phyloP scores from a whole-genome alignment of 305 asterid species.

The Caryopteris hybrid region DNA sequence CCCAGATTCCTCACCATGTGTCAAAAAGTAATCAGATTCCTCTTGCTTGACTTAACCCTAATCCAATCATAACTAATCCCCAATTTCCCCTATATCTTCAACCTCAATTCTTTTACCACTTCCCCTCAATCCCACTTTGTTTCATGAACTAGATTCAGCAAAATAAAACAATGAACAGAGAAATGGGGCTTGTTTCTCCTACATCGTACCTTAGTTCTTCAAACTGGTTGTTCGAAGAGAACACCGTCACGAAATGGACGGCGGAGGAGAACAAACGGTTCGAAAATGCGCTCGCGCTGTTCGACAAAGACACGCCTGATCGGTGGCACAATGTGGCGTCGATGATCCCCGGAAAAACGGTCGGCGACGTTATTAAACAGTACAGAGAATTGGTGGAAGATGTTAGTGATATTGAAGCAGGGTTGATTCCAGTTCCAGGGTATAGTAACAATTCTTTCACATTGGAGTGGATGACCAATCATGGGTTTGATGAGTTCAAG shows the following conservation, averaged over 20 bases:
- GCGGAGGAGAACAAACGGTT: conserved; percentile 78
- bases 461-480: conserved; percentile 52
- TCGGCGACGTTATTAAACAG: conserved; percentile 65
- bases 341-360: conserved; percentile 80
- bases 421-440: conserved; percentile 73
- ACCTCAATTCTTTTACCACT: not conserved
- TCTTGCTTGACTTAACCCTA: conserved; percentile 27
- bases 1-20: conserved; percentile 59
- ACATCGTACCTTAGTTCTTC: conserved; percentile 32
- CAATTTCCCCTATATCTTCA: not conserved
- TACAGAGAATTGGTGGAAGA: conserved; percentile 73
- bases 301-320: conserved; percentile 82
- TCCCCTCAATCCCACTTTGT: too few species aligned
- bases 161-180: conserved; percentile 46
- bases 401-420: conserved; percentile 78
- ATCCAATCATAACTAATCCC: conserved; percentile 13
- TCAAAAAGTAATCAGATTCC: conserved; percentile 57
- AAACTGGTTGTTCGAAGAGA: conserved; percentile 56
- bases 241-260: conserved; percentile 54
- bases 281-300: conserved; percentile 79
- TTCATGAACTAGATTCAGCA: not conserved
- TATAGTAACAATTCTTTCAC: conserved; percentile 51
- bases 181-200: conserved; percentile 43
- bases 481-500: conserved; percentile 34
- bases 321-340: conserved; percentile 92